A percentile compares a stretch with the other conserved stretches of the same genome.
Conservation (phyloP, 108 stramenopile species). For the Mediolabrus comicus region DNA sequence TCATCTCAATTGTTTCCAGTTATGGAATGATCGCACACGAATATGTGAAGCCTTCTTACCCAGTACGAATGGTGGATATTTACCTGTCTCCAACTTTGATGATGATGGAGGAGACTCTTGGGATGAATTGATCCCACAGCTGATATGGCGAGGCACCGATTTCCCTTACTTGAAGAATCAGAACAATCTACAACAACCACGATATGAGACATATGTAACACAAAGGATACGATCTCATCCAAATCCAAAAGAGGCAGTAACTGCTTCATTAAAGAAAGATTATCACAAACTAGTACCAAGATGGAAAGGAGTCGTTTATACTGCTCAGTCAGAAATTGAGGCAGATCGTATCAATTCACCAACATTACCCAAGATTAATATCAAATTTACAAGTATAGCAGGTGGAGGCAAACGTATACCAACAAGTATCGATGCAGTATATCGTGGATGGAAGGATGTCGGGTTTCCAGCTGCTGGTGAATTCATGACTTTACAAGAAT, state of each 20-base stretch:
- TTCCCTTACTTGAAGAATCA: not conserved
- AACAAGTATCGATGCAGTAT: not conserved
- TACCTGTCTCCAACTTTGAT: not conserved
- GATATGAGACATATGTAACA: not conserved
- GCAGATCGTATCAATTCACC: not conserved
- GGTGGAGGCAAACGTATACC: not conserved
- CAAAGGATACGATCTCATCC: not conserved
- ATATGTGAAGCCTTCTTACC: not conserved
- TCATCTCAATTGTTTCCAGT: conserved; percentile 1
- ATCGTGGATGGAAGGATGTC: not conserved
- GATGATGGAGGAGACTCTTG: not conserved
- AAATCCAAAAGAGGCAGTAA: not conserved
- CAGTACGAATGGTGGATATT: not conserved
- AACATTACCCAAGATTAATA: conserved; percentile 2
- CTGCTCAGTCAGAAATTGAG: conserved; percentile 9
- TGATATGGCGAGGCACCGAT: not conserved
- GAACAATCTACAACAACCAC: not conserved
- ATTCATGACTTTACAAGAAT: not conserved
- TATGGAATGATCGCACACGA: not conserved
- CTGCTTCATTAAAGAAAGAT: not conserved
- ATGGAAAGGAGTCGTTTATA: conserved; percentile 8
- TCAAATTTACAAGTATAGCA: not conserved
- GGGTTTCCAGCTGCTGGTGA: not conserved
- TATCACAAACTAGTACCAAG: not conserved
- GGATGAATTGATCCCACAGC: conserved; percentile 4